phyloP scores from a whole-genome alignment of 1,139 yeast species.

The Yamadazyma aaseri region DNA sequence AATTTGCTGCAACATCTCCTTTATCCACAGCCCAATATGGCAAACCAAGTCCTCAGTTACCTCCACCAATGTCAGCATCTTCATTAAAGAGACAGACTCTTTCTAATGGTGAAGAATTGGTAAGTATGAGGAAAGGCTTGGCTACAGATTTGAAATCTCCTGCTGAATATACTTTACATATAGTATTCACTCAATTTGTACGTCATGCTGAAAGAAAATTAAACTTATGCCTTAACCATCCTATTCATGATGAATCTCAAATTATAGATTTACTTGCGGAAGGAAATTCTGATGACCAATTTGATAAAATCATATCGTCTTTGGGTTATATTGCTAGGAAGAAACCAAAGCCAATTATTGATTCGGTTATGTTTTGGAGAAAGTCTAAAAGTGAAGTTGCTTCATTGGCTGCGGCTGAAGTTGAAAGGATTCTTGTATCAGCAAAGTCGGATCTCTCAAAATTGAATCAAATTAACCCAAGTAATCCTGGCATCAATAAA shows the following conservation, averaged over 20 bases:
- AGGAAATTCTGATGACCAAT: slow-evolving; percentile 74
- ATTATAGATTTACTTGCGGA: slow-evolving; percentile 79
- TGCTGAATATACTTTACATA: slow-evolving; percentile 91
- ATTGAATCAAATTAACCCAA: slow-evolving; percentile 10
- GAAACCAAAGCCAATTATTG: slow-evolving; percentile 94
- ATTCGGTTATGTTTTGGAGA: slow-evolving; percentile 98
- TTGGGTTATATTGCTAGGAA: slow-evolving; percentile 87
- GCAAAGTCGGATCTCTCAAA: slow-evolving; percentile 21
- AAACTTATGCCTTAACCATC: slow-evolving; percentile 67
- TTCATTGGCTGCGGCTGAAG: slow-evolving; percentile 66
- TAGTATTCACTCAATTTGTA: slow-evolving; percentile 91
- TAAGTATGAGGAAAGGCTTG: slow-evolving; percentile 40
- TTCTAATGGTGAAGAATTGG: slow-evolving; percentile 35
- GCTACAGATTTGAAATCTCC: slow-evolving; percentile 76
- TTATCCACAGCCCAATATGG: slow-evolving; percentile 11
- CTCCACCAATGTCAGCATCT: slow-evolving; percentile 31
- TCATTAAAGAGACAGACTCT: slow-evolving; percentile 25
- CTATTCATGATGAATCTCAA: slow-evolving; percentile 75
- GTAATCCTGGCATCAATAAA: slow-evolving; percentile 13
- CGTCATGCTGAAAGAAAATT: slow-evolving; percentile 88
- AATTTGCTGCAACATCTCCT: slow-evolving; percentile 23
- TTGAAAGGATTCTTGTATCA: slow-evolving; percentile 37
- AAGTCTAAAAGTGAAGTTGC: slow-evolving; percentile 86
- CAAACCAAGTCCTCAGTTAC: slow-evolving; percentile 36
- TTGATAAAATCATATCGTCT: slow-evolving; percentile 81